Percentiles rank a stretch among this genome's conserved stretches.
Evolutionary conservation across 2,329 filamentous ascomycete species (phyloP).

Genomic region (Hymenoscyphus fraxineus): DNA sequence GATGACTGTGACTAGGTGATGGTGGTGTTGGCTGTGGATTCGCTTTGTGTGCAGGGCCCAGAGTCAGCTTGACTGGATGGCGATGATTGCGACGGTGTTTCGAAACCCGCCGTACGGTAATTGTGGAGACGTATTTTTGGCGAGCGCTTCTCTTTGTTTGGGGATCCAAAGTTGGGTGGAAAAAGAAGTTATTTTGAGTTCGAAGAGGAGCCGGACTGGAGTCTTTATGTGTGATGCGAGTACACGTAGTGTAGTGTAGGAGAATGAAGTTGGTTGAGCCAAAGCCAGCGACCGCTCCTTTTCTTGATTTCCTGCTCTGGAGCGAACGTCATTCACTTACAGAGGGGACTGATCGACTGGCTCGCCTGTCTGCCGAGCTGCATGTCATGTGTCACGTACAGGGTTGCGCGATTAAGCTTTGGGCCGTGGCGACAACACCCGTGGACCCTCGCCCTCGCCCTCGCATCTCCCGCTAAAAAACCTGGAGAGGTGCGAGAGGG

Average conservation of each 20-base stretch:
- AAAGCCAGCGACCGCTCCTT: not conserved
- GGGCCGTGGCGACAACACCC: not conserved
- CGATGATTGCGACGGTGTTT: conserved; percentile 4
- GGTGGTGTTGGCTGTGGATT: not conserved
- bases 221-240: not conserved
- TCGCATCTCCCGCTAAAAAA: not conserved
- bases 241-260: too few relatives aligned
- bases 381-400: not conserved
- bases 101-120: not conserved
- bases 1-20: not conserved
- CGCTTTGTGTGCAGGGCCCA: not conserved
- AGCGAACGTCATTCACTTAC: conserved; percentile 1
- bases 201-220: not conserved
- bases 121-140: conserved; percentile 5
- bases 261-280: not conserved
- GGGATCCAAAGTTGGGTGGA: not conserved
- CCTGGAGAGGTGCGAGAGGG: not conserved
- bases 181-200: not conserved
- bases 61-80: conserved; percentile 7
- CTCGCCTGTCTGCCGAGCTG: not conserved
- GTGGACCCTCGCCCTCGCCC: not conserved
- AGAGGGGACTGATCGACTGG: not conserved
- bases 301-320: not conserved
- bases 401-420: not conserved
- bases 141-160: not conserved